A percentile compares a stretch with the other conserved stretches of the same genome.
phyloP scores from a whole-genome alignment of 331 rosid species.

The Spiraea crenata region DNA sequence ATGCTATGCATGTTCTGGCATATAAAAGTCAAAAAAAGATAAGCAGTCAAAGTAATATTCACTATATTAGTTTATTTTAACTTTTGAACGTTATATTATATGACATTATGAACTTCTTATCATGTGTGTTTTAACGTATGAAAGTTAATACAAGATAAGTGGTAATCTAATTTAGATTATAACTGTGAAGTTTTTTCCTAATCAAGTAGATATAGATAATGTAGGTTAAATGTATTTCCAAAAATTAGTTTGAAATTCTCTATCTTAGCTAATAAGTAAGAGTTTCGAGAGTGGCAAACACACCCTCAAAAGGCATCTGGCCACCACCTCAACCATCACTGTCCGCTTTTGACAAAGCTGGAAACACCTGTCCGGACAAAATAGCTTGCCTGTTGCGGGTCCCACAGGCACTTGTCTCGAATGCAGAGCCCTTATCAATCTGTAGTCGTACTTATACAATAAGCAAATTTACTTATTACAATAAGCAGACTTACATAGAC shows the following conservation, averaged over 20 bases:
- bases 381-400: background rate
- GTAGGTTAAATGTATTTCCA: background rate
- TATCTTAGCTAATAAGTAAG: background rate
- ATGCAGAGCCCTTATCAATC: background rate
- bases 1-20: no score
- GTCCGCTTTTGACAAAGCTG: conserved; percentile 11
- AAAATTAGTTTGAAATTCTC: background rate
- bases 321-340: conserved; percentile 12
- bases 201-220: no score
- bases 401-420: background rate
- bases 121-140: no score
- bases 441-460: rapidly evolving
- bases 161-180: no score
- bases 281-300: background rate
- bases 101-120: no score
- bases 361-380: conserved; percentile 16
- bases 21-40: no score
- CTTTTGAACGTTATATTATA: no score
- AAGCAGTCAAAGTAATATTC: no score
- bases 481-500: rapidly evolving
- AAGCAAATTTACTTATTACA: rapidly evolving
- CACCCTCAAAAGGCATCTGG: background rate
- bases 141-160: no score
- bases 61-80: no score
- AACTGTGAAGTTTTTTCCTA: no score